Base-by-base conservation (phyloP, 176 grass and related monocot species). In the Hordeum marinum region DNA sequence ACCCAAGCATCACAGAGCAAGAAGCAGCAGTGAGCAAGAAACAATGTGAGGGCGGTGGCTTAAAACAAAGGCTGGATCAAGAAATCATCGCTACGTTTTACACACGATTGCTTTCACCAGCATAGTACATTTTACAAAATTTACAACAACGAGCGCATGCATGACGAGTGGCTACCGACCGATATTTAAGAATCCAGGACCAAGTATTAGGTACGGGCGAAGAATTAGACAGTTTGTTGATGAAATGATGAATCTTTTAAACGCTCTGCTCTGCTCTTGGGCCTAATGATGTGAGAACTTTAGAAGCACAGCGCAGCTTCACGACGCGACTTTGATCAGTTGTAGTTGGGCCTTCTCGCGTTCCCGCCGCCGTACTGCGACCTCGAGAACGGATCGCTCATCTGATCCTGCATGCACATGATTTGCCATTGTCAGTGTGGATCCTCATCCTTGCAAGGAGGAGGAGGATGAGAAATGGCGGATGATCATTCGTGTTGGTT, bases 301-400 rank as follows among this genome's bases (percentile, higher is more conserved):
- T 2, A 8, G 52, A 57, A 57, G 52, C 24, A 21, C 48, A 52
- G 15, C 48, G 46, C 46, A 50, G 5, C 46, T 7, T 18, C 48
- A 18, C 15, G 15, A 52, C 15, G 1, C 0, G 15, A 52, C 48
- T 52, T 52, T 18, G 48, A 0, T 52, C 48, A 89, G 79, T 78
- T 78, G 72, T 78, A 86, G 79, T 82, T 89, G 13, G 40, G 4
- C 73, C 83, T 94, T 76, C 88, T 37, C 72, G 15, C 52, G 46
- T 14, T 83, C n/a, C n/a, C 21, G 55, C 63, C 75, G 40, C 46
- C 52, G 81, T 86, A 65, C 13, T 75, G 58, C 58, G 87, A 39
- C 24, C 84, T 80, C 74, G 35, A 72, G 13, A 60, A 2, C 9
- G 83, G 88, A 55, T 94, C 86, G 35, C 80, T 87, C 63, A 43